Base-by-base conservation (phyloP, 2,329 filamentous ascomycete species). In the Sclerotinia spermophila region DNA sequence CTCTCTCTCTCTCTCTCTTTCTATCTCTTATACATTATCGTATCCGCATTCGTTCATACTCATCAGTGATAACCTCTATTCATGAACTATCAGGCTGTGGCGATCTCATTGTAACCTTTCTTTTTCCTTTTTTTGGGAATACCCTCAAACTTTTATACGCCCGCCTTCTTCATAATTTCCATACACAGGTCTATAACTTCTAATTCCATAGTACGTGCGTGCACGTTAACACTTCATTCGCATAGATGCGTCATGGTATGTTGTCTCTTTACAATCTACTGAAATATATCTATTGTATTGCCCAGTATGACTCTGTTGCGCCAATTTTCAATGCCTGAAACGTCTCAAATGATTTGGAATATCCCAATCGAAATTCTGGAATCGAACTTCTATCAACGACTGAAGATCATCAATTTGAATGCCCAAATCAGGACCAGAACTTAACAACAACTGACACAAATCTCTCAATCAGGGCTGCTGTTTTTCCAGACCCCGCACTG, bases 391-490 rank as follows among this genome's bases (percentile, higher is more conserved):
- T 2, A 17, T 15, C n/a, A 17, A 8, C 48, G n/a, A 3, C n/a
- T 53, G 48, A 53, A 53, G 48, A 53, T 17, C n/a, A 30, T 30
- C 8, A 2, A 17, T 17, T 53, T n/a, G 27, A 53, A 53, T 17
- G 27, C 27, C 0, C 48, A 53, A 53, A 27, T 27, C n/a, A 17
- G 13, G 13, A 17, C 48, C 8, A 27, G 5, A 53, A 53, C 11
- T 27, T 27, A 27, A 42, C 40, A 42, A 27, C 5, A 5, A 38
- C 62, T 66, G 35, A 66, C 45, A 17, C 24, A 1, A 66, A 40
- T 40, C 30, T 62, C 19, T 19, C 21, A 87, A 13, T 35, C n/a
- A 88, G 87, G 87, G 87, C 76, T 89, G 87, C 80, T 89, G 86
- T 78, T 82, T 87, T 77, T 89, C 82, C 38, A 84, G 83, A 72